phyloP scores from a whole-genome alignment of 352 stramenopile genomes.

The Phytophthora citricola region DNA sequence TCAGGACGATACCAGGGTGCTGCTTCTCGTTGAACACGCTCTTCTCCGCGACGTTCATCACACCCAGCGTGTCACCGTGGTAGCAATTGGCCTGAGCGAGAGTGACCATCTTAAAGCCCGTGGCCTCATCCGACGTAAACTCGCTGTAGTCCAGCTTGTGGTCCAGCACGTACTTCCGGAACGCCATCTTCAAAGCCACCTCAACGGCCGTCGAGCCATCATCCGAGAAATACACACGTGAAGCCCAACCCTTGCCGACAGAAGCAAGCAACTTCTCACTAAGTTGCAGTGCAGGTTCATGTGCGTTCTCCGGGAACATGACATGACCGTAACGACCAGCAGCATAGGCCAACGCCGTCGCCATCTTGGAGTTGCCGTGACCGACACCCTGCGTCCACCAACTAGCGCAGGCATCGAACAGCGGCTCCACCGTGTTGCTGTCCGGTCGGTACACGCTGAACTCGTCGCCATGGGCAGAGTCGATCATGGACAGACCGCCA shows the following conservation, averaged over 20 bases:
- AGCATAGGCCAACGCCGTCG: constrained; percentile 87
- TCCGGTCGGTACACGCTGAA: constrained; percentile 67
- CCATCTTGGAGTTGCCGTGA: constrained; percentile 90
- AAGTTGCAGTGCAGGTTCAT: constrained; percentile 85
- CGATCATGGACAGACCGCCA: constrained; percentile 84
- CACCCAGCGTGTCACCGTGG: constrained; percentile 92
- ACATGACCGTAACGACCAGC: constrained; percentile 92
- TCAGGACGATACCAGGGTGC: constrained; percentile 91
- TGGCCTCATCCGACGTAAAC: constrained; percentile 38
- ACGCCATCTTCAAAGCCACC: constrained; percentile 93
- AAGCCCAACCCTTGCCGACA: constrained; percentile 85
- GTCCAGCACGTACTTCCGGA: constrained; percentile 84
- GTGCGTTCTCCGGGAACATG: constrained; percentile 92
- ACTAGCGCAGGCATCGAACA: constrained; percentile 92
- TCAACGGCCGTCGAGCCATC: constrained; percentile 92
- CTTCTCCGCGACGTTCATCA: constrained; percentile 92
- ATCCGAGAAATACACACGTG: constrained; percentile 92
- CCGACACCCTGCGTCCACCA: constrained; percentile 95
- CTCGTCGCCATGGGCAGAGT: constrained; percentile 91
- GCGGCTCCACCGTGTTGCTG: constrained; percentile 62
- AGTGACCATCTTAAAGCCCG: constrained; percentile 67
- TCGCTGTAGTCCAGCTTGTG: constrained; percentile 67
- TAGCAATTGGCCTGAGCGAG: constrained; percentile 92
- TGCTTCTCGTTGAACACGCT: constrained; percentile 93
- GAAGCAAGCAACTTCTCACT: constrained; percentile 79